Conservation (phyloP, 257 asterid genomes). For the Solanum bukasovii region DNA sequence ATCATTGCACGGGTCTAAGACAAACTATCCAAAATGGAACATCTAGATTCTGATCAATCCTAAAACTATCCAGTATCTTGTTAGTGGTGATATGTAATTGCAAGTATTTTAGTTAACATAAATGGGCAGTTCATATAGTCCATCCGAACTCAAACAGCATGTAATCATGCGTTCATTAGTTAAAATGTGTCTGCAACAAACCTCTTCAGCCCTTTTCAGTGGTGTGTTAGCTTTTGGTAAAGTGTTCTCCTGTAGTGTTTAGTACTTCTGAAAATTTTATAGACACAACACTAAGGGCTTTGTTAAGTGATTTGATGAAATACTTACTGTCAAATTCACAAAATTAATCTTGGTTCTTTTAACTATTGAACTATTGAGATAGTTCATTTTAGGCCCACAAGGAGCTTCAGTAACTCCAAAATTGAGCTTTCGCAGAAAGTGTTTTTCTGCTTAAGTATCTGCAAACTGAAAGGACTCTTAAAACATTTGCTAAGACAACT, state of each 20-base stretch:
- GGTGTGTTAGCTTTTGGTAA: neutral
- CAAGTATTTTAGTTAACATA: neutral
- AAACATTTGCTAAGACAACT: neutral
- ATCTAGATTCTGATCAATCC: neutral
- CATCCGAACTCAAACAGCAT: neutral
- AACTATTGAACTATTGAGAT: neutral
- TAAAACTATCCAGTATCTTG: neutral
- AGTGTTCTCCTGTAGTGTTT: neutral
- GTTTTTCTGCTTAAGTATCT: neutral
- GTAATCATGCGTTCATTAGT: neutral
- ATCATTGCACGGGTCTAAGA: neutral
- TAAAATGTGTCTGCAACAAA: neutral
- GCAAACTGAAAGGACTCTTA: neutral
- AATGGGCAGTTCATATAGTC: neutral
- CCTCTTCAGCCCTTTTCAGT: neutral
- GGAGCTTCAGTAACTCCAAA: neutral
- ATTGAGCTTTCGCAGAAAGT: neutral
- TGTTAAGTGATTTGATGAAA: neutral
- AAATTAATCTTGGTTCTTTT: neutral
- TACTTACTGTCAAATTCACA: neutral
- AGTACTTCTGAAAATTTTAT: neutral
- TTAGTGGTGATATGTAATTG: neutral
- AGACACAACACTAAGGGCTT: neutral
- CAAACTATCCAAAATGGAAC: neutral
- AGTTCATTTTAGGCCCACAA: neutral